Conservation (phyloP, 2,329 filamentous ascomycete genomes). For the Trichophyton equinum region DNA sequence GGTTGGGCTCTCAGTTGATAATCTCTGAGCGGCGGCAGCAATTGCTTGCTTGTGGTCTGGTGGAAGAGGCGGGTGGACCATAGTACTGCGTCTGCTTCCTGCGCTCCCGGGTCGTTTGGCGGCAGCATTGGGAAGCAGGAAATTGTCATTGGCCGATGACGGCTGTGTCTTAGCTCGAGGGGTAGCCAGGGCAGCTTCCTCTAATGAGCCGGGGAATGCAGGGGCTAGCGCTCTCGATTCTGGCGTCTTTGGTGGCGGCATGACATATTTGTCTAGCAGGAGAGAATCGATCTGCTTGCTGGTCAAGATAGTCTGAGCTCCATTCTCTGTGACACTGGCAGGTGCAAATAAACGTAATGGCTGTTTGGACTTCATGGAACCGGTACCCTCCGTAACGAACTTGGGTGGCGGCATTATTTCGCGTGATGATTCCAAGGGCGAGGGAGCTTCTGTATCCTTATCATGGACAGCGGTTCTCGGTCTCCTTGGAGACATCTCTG, state of each 20-base stretch:
- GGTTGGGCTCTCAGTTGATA: slow-evolving; percentile 30
- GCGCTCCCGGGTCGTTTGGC: slow-evolving; percentile 57
- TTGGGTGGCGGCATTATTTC: background rate
- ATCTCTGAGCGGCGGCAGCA: slow-evolving; percentile 57
- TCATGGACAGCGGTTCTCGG: slow-evolving; percentile 16
- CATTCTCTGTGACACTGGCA: slow-evolving; percentile 50
- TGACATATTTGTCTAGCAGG: slow-evolving; percentile 42
- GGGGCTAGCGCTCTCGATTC: background rate
- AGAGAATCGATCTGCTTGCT: slow-evolving; percentile 68
- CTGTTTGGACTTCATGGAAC: background rate
- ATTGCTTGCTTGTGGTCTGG: slow-evolving; percentile 73
- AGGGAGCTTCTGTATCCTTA: background rate
- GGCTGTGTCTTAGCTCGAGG: slow-evolving; percentile 24
- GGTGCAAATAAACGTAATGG: slow-evolving; percentile 13
- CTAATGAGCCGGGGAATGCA: background rate
- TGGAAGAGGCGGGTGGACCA: slow-evolving; percentile 59
- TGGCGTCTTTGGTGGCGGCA: slow-evolving; percentile 17
- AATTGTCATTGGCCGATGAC: slow-evolving; percentile 20
- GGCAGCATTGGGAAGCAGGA: slow-evolving; percentile 19
- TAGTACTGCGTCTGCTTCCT: slow-evolving; percentile 46
- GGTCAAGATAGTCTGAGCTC: slow-evolving; percentile 75
- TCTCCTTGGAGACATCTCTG: slow-evolving; percentile 8
- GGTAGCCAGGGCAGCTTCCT: slow-evolving; percentile 26
- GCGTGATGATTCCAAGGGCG: background rate
- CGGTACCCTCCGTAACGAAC: background rate